These are phyloP conservation scores for Tetraselmis chui DNA, from an alignment of 139 green algal species.

Conservation along the genomic window DNA sequence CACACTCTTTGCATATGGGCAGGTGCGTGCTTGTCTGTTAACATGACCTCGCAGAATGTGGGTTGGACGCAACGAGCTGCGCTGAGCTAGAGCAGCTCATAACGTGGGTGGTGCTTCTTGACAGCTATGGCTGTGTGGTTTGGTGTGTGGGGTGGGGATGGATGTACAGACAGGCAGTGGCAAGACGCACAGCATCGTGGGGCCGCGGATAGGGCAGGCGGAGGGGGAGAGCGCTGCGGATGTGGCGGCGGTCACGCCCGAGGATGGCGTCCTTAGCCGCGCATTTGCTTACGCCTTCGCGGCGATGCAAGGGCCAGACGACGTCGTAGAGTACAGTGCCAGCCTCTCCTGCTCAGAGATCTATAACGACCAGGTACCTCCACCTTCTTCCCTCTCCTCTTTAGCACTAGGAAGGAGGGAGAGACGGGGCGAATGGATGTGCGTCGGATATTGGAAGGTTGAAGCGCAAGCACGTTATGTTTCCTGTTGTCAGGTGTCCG, in stretches of 20 bases:
- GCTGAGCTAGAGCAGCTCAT: too few species aligned
- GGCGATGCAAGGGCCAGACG: neutral
- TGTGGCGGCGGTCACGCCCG: conserved; percentile 1
- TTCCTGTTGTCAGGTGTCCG: neutral
- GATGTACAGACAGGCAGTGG: conserved; percentile 42
- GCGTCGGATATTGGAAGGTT: neutral
- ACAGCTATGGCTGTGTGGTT: too few species aligned
- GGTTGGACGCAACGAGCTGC: neutral
- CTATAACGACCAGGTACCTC: conserved; percentile 64
- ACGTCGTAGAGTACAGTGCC: neutral
- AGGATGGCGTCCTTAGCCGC: conserved; percentile 54
- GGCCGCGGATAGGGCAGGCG: conserved; percentile 34
- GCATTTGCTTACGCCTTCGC: conserved; percentile 26
- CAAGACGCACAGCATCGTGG: conserved; percentile 79
- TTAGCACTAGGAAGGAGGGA: neutral
- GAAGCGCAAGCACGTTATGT: neutral
- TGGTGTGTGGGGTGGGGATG: neutral
- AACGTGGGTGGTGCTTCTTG: too few species aligned
- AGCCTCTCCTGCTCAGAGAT: conserved; percentile 46
- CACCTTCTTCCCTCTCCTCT: conserved; percentile 39
- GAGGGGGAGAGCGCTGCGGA: neutral
- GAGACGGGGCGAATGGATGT: neutral
- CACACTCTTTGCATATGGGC: conserved; percentile 64
- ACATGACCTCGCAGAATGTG: neutral
- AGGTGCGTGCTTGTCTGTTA: conserved; percentile 16